Evolutionary conservation across 2,329 filamentous ascomycete species (phyloP), one percentile per base, ranked within the genome.

Genomic region (Peltaster fructicola): DNA sequence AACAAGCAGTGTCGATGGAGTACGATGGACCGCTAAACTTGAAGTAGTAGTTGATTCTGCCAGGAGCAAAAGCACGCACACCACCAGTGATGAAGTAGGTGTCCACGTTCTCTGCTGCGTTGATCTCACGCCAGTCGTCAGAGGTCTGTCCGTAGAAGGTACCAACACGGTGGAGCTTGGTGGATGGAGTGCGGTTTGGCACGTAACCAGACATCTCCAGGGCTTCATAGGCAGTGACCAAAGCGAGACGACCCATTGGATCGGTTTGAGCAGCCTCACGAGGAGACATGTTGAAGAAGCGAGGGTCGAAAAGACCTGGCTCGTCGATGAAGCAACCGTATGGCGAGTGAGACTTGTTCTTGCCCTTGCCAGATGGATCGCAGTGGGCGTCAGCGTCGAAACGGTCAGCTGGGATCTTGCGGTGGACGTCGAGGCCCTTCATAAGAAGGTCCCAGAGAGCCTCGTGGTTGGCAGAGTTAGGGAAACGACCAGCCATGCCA

Each of bases 261-360:
- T 85, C 78, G 2, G 75, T 81, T 44, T 82, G 75, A 25, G 69
- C 66, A 14, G 79, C 79, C 51, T 85, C 77, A 38, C 75, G 68
- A 5, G 77, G 76, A 17, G 76, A 82, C 72, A 85, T 82, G 51
- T 81, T 81, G 64, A 85, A 85, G 53, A 85, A 84, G 1, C 73
- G 62, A n/a, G 75, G 72, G 39, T 85, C 78, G 41, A 85, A 85
- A 23, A 75, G 58, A 27, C 75, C 75, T 0, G 77, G 76, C 32
- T 81, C 65, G 33, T 80, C 69, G 36, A 80, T 65, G 53, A 71
- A 82, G 53, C 74, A 79, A 9, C 77, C 77, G 38, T 70, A 80
- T 3, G 72, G 73, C 1, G 75, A 80, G 48, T 78, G 72, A 26
- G 68, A 76, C 30, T 76, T 81, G 54, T 82, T 84, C 47, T 72